phyloP scores from a whole-genome alignment of 2,329 filamentous ascomycete species.

The Geosmithia flava region DNA sequence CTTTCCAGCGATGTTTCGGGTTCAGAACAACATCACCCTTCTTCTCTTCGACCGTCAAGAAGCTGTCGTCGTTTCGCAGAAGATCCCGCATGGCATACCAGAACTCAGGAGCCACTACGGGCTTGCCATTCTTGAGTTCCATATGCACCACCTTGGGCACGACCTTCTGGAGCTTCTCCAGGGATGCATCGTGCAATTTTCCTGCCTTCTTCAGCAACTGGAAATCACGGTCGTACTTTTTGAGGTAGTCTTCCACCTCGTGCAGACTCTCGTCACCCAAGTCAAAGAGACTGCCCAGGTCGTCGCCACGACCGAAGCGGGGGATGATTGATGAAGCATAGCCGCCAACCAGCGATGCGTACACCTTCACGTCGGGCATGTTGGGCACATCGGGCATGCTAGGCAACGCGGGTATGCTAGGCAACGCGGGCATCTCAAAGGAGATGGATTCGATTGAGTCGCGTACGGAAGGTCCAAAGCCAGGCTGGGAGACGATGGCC shows the following conservation, averaged over 20 bases:
- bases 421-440: not conserved
- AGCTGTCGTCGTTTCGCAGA: slow-evolving; percentile 33
- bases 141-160: slow-evolving; percentile 48
- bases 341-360: not conserved
- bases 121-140: slow-evolving; percentile 35
- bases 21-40: slow-evolving; percentile 23
- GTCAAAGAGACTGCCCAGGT: slow-evolving; percentile 1
- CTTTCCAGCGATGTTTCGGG: slow-evolving; percentile 33
- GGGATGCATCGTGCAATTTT: slow-evolving; percentile 21
- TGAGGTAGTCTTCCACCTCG: slow-evolving; percentile 10
- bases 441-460: not conserved
- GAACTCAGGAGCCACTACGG: slow-evolving; percentile 46
- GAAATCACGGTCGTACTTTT: slow-evolving; percentile 13
- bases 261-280: slow-evolving; percentile 5
- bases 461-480: not conserved
- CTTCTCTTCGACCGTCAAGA: slow-evolving; percentile 29
- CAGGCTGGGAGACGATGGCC: not conserved
- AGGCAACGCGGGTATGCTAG: no score
- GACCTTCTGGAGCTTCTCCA: slow-evolving; percentile 30
- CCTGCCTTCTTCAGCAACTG: slow-evolving; percentile 1
- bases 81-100: slow-evolving; percentile 50
- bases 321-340: not conserved
- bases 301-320: slow-evolving; percentile 3
- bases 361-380: not conserved
- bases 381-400: not conserved